Evolutionary conservation across 331 rosid genomes (phyloP).

Genomic region (Saraca asoca): DNA sequence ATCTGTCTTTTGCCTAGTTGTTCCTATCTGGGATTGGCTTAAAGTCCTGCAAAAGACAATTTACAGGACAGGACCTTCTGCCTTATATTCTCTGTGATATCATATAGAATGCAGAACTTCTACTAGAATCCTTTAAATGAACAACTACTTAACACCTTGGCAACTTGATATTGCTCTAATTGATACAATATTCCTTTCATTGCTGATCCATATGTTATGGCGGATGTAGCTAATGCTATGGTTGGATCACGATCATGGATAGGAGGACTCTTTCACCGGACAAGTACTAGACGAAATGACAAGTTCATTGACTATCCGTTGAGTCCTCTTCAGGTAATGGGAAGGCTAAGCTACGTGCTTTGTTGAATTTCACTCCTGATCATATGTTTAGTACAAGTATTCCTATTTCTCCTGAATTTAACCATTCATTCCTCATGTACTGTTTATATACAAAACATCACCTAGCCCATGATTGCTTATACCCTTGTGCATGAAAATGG

Average conservation of each 20-base stretch:
- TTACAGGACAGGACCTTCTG: no score
- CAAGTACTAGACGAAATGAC: conserved; percentile 47
- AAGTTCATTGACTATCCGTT: conserved; percentile 56
- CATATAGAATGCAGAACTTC: no score
- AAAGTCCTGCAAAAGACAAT: no score
- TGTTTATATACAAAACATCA: background rate
- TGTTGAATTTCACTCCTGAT: conserved; percentile 25
- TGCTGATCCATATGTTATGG: conserved; percentile 22
- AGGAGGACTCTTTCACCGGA: conserved; percentile 73
- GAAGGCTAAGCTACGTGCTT: conserved; percentile 15
- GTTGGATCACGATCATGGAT: conserved; percentile 94
- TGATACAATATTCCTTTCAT: no score
- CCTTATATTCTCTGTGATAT: no score
- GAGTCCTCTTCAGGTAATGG: conserved; percentile 74
- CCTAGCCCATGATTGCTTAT: background rate
- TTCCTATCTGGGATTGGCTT: no score
- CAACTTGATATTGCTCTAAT: no score
- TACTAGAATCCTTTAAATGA: no score
- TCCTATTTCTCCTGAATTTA: background rate
- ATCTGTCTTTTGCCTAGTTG: no score
- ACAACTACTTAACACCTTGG: no score
- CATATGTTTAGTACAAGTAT: background rate
- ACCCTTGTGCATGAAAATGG: background rate
- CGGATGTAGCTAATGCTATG: conserved; percentile 86
- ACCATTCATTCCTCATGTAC: background rate